Evolutionary conservation across 1,284 basidiomycete genomes (phyloP), one percentile per base, ranked within the genome.

Genomic region (Apiotrichum akiyoshidainum): DNA sequence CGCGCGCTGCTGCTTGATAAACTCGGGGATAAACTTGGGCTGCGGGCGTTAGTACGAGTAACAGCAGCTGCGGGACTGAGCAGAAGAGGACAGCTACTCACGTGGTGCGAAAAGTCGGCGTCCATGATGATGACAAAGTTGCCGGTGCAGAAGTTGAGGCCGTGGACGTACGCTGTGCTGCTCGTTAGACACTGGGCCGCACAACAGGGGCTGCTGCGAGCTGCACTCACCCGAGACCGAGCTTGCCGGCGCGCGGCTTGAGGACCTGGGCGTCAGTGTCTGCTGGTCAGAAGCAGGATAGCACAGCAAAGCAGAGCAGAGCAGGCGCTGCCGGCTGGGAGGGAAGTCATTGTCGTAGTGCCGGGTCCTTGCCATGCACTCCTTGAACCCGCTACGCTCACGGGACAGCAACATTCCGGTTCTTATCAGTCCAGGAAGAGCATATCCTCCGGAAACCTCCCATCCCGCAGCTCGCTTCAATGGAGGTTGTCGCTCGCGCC

Each of bases 91-190:
- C 17, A 14, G 34, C 11, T 11, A 59, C 87, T 54, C 77, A 92
- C 91, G 71, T 95, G 92, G 74, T 95, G 92, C 13, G 90, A 93
- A 76, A 95, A 94, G 78, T 95, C 92, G 52, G 92, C 92, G 71
- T 95, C 92, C 92, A 95, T 95, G 76, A 95, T 94, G 71, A 94
- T 90, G 39, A 93, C 90, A 79, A 92, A 95, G 76, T 90, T 89
- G n/a, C 92, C 92, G 0, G 87, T 86, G 70, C 87, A 88, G 73
- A 87, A 90, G 68, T 90, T 87, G 54, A 95, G 81, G 13, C 92
- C 92, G 73, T 95, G 89, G 53, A 94, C 90, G 74, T 95, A 95
- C 21, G 92, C 92, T 16, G 92, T 93, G 54, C 48, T 50, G 48
- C 10, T 8, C 1, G n/a, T 50, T 12, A 50, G 48, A n/a, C 4